Evolutionary conservation across 2,329 filamentous ascomycete genomes (phyloP), one percentile per base, ranked within the genome.

Genomic region (Hansfordia pulvinata): DNA sequence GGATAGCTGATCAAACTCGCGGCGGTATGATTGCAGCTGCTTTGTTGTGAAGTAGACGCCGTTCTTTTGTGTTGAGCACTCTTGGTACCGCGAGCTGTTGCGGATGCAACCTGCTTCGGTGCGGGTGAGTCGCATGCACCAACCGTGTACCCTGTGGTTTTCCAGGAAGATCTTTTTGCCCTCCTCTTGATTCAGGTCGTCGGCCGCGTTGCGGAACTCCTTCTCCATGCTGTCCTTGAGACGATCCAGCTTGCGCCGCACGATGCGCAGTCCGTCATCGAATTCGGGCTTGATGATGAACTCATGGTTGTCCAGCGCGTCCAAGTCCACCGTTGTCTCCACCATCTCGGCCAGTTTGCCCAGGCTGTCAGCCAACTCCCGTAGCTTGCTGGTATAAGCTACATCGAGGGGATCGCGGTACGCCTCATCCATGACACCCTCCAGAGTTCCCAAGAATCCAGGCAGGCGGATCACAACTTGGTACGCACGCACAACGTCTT

Each of bases 221-320:
- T 64, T 64, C 26, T 86, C 70, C 71, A 98, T 94, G 29, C 86
- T 78, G 22, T 73, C 62, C 35, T 77, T 76, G 16, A 93, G 59
- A 44, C 77, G 83, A 46, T 96, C 88, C 2, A 98, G 71, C 47
- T 88, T 90, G 56, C 82, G 86, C 27, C 83, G 75, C 39, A 98
- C 92, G n/a, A 82, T 73, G 11, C 79, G 74, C 19, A 98, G 62
- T 29, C 76, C 70, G 31, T 94, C 85, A 43, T 98, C 90, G 37
- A 94, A 98, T 46, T 98, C 90, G 1, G 92, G 82, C 54, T 96
- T 98, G 66, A 98, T 98, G 42, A 94, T 88, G 55, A 92, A 98
- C 48, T 98, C 90, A 46, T 98, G 90, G 38, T 90, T 85, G 43
- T 98, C 88, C 8, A 98, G 69, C 3, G 90, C 90, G 31, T 93